Evolutionary conservation across 2,329 filamentous ascomycete species (phyloP).

Genomic region (Aureobasidium sp.): DNA sequence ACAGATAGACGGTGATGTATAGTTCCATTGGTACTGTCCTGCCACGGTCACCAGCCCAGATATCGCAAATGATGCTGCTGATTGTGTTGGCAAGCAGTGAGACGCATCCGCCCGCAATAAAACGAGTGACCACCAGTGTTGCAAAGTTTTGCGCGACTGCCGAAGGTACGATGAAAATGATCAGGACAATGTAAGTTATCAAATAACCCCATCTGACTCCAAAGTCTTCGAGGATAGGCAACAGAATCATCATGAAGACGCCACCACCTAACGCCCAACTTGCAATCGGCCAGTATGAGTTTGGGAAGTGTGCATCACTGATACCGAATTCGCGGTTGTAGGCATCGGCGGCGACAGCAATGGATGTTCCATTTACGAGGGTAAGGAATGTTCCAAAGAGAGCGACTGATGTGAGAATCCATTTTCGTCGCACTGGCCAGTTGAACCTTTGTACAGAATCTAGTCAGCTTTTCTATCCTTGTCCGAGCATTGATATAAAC

Average conservation of each 20-base stretch:
- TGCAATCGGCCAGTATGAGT: conserved; percentile 31
- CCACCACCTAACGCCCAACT: conserved; percentile 30
- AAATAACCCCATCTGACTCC: conserved; percentile 25
- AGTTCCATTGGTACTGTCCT: conserved; percentile 27
- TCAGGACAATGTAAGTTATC: conserved; percentile 26
- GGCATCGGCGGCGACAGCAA: conserved; percentile 26
- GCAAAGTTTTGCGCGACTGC: conserved; percentile 31
- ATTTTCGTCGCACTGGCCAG: conserved; percentile 26
- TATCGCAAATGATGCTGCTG: conserved; percentile 29
- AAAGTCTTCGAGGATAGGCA: conserved; percentile 31
- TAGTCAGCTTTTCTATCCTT: neutral
- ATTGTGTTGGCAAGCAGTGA: conserved; percentile 28
- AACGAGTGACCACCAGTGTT: conserved; percentile 28
- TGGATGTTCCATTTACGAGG: conserved; percentile 29
- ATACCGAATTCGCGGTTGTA: conserved; percentile 27
- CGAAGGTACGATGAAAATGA: conserved; percentile 31
- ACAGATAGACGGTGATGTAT: conserved; percentile 28
- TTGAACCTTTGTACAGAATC: conserved; percentile 17
- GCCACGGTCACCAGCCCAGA: conserved; percentile 26
- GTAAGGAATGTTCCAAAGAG: conserved; percentile 26
- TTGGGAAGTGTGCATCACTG: conserved; percentile 28
- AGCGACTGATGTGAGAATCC: conserved; percentile 25
- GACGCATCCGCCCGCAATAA: conserved; percentile 31
- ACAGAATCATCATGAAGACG: conserved; percentile 26
- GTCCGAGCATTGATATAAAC: neutral